Base-by-base conservation (phyloP, 2,329 filamentous ascomycete genomes). In the Scedosporium apiospermum region DNA sequence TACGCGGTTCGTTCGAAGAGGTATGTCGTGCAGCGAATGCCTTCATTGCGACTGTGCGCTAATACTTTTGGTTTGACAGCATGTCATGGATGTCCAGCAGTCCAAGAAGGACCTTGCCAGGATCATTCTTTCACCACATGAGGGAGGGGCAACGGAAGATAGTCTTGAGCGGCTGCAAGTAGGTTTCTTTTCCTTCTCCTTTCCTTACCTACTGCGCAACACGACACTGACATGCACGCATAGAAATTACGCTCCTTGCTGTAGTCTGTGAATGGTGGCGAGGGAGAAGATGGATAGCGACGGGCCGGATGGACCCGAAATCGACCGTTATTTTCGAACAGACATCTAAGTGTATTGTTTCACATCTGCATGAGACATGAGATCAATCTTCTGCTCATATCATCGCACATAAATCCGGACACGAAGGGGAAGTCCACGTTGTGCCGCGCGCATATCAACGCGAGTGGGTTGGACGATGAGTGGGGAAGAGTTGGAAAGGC, bases 1-100 rank as follows among this genome's bases (percentile, higher is more conserved):
- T 80, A 7, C 65, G 69, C 2, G 69, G 74, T 27, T 74, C 73
- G 0, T 74, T 78, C 16, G 76, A 79, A 64, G 69, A 76, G 65
- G 71, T 71, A 62, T 30, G 55, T 34, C 10, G 10, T 38, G 7
- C 30, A 4, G 9, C 16, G 2, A 49, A 49, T 21, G 44, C 18
- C n/a, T 49, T 49, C 44, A 49, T 10, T 38, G 18, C 0, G 6
- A 14, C 23, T 57, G n/a, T 9, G 30, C 6, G 30, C 30, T 34
- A 7, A 16, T 34, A 3, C 42, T 1, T 1, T 34, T n/a, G 30
- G 38, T 7, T 41, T 26, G 18, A 41, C 6, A 63, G 62, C 57
- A 53, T 21, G 62, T 63, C 7, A 63, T 63, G 44, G 26, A 63
- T 12, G 46, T 63, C 3, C 62, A 63, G 57, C 42, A 63, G 34